Evolutionary conservation across 768 basidiomycete genomes (phyloP).

Genomic region (Chalciporus chontae): DNA sequence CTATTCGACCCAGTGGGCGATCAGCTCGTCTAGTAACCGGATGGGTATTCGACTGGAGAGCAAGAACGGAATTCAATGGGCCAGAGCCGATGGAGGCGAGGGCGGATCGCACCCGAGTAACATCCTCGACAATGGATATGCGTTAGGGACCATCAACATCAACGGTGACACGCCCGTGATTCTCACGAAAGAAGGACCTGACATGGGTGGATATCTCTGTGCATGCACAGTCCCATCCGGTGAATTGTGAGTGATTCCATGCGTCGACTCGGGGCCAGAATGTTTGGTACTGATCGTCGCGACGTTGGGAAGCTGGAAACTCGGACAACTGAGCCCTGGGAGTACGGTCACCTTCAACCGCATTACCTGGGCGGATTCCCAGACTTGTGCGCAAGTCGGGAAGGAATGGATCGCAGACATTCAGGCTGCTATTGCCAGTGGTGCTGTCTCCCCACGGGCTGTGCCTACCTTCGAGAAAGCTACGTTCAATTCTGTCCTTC

Average conservation of each 20-base stretch:
- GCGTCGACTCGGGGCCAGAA: neutral
- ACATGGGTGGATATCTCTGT: slow-evolving; percentile 63
- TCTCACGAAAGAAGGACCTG: slow-evolving; percentile 57
- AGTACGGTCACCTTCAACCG: slow-evolving; percentile 50
- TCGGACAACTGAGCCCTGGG: slow-evolving; percentile 63
- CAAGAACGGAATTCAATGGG: slow-evolving; percentile 46
- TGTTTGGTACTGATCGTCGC: neutral
- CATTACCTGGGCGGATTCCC: slow-evolving; percentile 42
- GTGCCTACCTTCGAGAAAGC: neutral
- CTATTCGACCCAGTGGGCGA: slow-evolving; percentile 49
- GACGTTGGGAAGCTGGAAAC: slow-evolving; percentile 50
- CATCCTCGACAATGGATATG: slow-evolving; percentile 61
- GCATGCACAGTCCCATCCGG: slow-evolving; percentile 48
- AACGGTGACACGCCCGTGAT: slow-evolving; percentile 72
- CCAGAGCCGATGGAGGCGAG: slow-evolving; percentile 54
- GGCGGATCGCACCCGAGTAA: slow-evolving; percentile 70
- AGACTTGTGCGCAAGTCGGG: slow-evolving; percentile 21
- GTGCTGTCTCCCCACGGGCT: neutral
- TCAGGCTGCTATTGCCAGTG: slow-evolving; percentile 5
- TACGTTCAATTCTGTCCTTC: slow-evolving; percentile 11
- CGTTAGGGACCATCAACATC: slow-evolving; percentile 51
- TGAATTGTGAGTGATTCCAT: slow-evolving; percentile 40
- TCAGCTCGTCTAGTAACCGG: slow-evolving; percentile 57
- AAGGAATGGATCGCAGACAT: slow-evolving; percentile 32
- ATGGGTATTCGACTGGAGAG: slow-evolving; percentile 59